Base-by-base conservation (phyloP, 2,329 filamentous ascomycete species). In the Ciborinia camelliae region DNA sequence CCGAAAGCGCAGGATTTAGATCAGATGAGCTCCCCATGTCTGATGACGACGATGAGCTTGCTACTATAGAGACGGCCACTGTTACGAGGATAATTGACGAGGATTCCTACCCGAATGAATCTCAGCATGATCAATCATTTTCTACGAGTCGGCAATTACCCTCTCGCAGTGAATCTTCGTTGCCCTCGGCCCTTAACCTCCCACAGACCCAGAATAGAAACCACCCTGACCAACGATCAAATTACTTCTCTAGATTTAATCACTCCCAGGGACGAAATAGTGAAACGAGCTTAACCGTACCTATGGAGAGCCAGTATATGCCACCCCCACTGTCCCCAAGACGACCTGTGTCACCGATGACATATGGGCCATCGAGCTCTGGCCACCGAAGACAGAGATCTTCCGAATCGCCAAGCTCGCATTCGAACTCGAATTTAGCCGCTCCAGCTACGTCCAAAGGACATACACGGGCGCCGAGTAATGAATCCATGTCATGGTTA, bases 401-500 rank as follows among this genome's bases (percentile, higher is more conserved):
- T 12, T 48, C 45, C 9, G 62, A 59, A 43, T 32, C 50, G 26
- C 41, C 53, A 6, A 59, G 39, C 20, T 50, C 58, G 1, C 39
- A 52, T 2, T 60, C 57, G 0, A 60, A 51, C 26, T 58, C 43
- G 23, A 57, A 57, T 15, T n/a, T 61, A 14, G 28, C 62, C 78
- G 65, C 76, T 75, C 47, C 68, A 14, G 74, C 65, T 62, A 65
- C 35, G 65, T 68, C 45, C 68, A 74, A 70, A 72, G 75, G 79
- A 12, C 84, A 86, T 69, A 76, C 76, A 28, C 78, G 86, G 66
- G 87, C 85, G 30, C 82, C 84, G 14, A 94, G 91, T 73, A 88
- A 89, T 67, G 91, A 92, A 74, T 91, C 90, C 5, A 92, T 90
- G 61, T 96, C 92, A 0, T 97, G 93, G 93, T 78, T 97, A n/a